A percentile compares a stretch with the other conserved stretches of the same genome.
Evolutionary conservation across 2,329 filamentous ascomycete genomes (phyloP).

Genomic region (Ophiosphaerella herpotricha): DNA sequence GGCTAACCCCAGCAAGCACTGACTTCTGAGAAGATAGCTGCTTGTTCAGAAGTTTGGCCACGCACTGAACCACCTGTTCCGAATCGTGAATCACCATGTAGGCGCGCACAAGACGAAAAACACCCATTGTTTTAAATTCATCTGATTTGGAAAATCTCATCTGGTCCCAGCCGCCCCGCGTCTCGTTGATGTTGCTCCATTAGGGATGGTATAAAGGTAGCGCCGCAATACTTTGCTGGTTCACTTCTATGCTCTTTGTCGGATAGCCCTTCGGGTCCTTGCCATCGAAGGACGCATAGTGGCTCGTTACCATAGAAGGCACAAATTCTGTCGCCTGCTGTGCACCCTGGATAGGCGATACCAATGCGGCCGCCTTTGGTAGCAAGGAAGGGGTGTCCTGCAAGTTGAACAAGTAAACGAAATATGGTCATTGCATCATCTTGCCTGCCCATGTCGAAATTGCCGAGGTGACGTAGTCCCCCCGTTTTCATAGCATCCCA

Average conservation of each 20-base stretch:
- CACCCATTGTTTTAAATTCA: not conserved
- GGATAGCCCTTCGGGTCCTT: not conserved
- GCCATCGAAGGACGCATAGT: not conserved
- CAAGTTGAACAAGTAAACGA: not conserved
- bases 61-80: too few species aligned
- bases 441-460: not conserved
- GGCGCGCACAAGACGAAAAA: too few species aligned
- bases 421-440: not conserved
- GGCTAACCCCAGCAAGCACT: too few species aligned
- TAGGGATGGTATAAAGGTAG: not conserved
- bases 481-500: not conserved
- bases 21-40: too few species aligned
- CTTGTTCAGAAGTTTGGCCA: too few species aligned
- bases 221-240: not conserved
- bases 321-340: slow-evolving; percentile 1
- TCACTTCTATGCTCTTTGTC: not conserved
- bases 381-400: not conserved
- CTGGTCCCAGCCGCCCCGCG: not conserved
- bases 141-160: not conserved
- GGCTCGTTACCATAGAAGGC: slow-evolving; percentile 1
- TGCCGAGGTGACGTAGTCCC: not conserved
- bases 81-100: too few species aligned
- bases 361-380: slow-evolving; percentile 1
- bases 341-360: slow-evolving; percentile 1
- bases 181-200: not conserved